Percentiles rank a stretch among this genome's conserved stretches.
Conservation (phyloP, 1,284 basidiomycete genomes). For the Rhodotorula glutinis region DNA sequence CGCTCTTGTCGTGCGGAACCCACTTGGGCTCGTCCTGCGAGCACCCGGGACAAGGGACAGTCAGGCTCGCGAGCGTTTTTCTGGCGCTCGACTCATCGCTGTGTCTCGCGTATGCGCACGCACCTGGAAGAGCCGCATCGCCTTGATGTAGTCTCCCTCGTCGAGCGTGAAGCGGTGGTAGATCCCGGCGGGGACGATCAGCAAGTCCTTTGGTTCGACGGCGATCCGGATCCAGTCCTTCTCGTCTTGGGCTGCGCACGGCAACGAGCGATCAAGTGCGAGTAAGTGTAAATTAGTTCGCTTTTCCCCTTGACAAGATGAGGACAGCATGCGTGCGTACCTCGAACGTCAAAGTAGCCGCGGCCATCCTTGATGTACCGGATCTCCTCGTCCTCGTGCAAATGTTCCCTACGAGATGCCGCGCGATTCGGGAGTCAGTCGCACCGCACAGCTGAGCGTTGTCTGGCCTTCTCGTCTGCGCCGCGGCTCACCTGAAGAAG, state of each 20-base stretch:
- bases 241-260: conserved; percentile 50
- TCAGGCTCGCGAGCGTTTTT: background rate
- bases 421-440: background rate
- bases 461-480: too few relatives aligned
- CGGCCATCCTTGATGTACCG: conserved; percentile 74
- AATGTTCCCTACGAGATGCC: conserved; percentile 52
- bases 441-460: too few relatives aligned
- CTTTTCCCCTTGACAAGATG: background rate
- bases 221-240: conserved; percentile 72
- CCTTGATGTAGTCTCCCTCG: conserved; percentile 63
- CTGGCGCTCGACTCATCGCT: too few relatives aligned
- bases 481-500: conserved; percentile 67
- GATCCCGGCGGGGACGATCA: conserved; percentile 52
- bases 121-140: conserved; percentile 74
- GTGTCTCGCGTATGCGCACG: conserved; percentile 13
- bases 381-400: conserved; percentile 90
- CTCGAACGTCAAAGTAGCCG: conserved; percentile 80
- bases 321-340: conserved; percentile 50
- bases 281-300: too few relatives aligned
- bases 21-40: conserved; percentile 80
- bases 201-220: conserved; percentile 65
- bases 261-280: background rate
- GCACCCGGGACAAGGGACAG: background rate
- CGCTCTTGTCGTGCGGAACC: conserved; percentile 66
- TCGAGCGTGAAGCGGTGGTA: conserved; percentile 72